Evolutionary conservation across 2,329 filamentous ascomycete genomes (phyloP).

Genomic region (Polychaeton citri): DNA sequence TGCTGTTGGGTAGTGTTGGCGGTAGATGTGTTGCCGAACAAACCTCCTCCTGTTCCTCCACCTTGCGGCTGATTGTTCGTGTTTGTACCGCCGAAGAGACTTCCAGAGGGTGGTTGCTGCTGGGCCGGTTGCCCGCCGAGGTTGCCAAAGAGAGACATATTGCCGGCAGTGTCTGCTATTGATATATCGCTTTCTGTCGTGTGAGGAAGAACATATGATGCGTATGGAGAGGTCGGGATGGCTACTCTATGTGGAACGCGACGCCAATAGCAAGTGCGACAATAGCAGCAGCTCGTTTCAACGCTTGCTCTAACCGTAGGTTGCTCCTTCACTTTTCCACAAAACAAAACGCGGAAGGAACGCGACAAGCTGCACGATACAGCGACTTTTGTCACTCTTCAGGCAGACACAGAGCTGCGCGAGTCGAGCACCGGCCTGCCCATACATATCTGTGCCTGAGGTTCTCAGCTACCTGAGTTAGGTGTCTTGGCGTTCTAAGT

Average conservation of each 20-base stretch:
- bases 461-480: constrained; percentile 2
- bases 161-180: too few species aligned
- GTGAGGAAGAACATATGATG: too few species aligned
- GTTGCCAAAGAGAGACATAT: constrained; percentile 27
- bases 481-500: not conserved
- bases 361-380: not conserved
- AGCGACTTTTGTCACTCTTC: constrained; percentile 1
- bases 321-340: not conserved
- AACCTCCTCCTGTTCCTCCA: constrained; percentile 7
- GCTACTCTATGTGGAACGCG: too few species aligned
- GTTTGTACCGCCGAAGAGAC: constrained; percentile 22
- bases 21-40: constrained; percentile 17
- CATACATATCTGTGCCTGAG: too few species aligned
- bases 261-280: too few species aligned
- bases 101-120: constrained; percentile 16
- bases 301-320: too few species aligned
- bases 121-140: constrained; percentile 15
- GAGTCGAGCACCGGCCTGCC: too few species aligned
- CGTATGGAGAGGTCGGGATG: too few species aligned
- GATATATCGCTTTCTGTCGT: too few species aligned
- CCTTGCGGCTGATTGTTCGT: not conserved
- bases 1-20: constrained; percentile 11
- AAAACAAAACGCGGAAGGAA: not conserved
- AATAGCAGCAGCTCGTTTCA: too few species aligned
- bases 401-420: constrained; percentile 1